Evolutionary conservation across 1,284 basidiomycete species (phyloP), one percentile per base, ranked within the genome.

Genomic region (Cutaneotrichosporon cutaneum): DNA sequence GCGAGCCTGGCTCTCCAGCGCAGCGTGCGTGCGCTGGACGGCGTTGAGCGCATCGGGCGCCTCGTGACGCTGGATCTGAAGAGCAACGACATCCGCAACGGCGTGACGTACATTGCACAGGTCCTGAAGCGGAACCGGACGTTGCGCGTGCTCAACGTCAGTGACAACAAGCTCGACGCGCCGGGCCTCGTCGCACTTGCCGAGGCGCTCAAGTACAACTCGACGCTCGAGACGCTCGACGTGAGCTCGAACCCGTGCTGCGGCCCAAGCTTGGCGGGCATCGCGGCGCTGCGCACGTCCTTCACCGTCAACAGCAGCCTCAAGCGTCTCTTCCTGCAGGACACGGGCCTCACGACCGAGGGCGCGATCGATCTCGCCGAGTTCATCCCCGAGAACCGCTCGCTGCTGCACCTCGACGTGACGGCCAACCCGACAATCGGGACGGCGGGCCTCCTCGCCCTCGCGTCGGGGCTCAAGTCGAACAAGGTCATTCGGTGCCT

Each of bases 171-270:
- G 75, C 86, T 98, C 22, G 94, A 95, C 62, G 84, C 91, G 2
- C 81, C 85, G 9, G 92, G 92, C 51, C 82, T 99, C 14, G 86
- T 90, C 0, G 81, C 85, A 0, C 82, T 99, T 14, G 93, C 93
- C 0, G 95, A 98, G 76, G 90, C 93, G 14, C 80, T 99, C 90
- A 96, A 96, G 87, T 96, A 95, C 78, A 98, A 99, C 72, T 86
- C 90, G 3, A 88, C 88, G 53, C 82, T 99, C 24, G 95, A 98
- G 76, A 98, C 94, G 1, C 85, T 99, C 2, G 94, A 99, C 76
- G 77, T 99, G 56, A 91, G 88, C 76, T 87, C 88, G 72, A 99
- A 99, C 75, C 94, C 94, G 0, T 98, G 95, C 73, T 90, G 87
- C 63, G 92, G 93, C 0, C 90, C 93, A 1, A 84, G 84, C 21